These are phyloP conservation scores for Lumnitzera littorea DNA, from an alignment of 345 rosid genomes.

Conservation along the genomic window DNA sequence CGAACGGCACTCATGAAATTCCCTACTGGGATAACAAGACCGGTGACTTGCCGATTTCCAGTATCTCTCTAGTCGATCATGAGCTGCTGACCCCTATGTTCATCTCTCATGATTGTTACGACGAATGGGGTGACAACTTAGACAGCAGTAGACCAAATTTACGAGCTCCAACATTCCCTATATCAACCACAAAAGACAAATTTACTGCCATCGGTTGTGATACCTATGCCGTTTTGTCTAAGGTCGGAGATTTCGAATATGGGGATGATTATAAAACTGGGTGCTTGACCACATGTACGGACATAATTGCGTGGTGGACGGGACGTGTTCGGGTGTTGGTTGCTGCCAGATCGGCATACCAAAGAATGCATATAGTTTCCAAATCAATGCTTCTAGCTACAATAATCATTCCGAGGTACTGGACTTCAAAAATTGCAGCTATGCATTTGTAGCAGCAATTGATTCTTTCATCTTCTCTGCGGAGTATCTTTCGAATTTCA, in stretches of 20 bases:
- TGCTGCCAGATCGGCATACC: constrained; percentile 31
- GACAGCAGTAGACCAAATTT: not conserved
- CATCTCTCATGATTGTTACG: constrained; percentile 4
- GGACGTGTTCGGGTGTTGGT: constrained; percentile 26
- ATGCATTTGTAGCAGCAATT: not conserved
- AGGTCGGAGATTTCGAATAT: too few relatives aligned
- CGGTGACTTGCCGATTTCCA: constrained; percentile 1
- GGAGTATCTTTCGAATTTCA: not conserved
- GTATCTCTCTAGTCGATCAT: constrained; percentile 18
- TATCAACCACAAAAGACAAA: constrained; percentile 6
- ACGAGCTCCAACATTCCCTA: not conserved
- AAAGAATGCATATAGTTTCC: not conserved
- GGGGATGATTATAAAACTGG: constrained; percentile 19
- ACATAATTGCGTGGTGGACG: constrained; percentile 7
- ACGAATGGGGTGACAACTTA: not conserved
- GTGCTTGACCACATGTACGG: constrained; percentile 28
- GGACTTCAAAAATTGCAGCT: constrained; percentile 19
- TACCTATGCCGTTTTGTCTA: not conserved
- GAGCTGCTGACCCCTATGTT: not conserved
- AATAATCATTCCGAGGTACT: not conserved
- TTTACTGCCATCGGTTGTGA: constrained; percentile 9
- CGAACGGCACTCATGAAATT: too few relatives aligned
- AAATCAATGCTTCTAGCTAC: constrained; percentile 4
- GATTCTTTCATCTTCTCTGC: constrained; percentile 11
- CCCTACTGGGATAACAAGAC: too few relatives aligned